These are phyloP conservation scores for Saccharomycopsis olivae DNA, from an alignment of 805 yeast genomes.

Conservation along the genomic window DNA sequence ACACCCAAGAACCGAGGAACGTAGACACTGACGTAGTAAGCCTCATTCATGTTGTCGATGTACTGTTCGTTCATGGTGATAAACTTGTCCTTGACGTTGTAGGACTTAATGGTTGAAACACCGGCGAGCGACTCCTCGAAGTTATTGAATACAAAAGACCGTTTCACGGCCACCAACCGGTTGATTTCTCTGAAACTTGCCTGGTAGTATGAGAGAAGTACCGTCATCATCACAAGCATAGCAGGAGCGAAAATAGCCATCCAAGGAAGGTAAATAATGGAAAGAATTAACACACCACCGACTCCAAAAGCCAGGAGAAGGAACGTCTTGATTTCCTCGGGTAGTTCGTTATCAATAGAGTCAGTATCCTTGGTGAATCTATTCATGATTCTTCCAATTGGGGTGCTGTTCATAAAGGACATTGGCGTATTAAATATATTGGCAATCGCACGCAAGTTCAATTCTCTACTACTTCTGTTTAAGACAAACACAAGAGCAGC, in stretches of 20 bases:
- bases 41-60: conserved; percentile 55
- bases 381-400: conserved; percentile 80
- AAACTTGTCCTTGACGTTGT: conserved; percentile 36
- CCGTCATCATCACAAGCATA: conserved; percentile 32
- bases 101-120: conserved; percentile 52
- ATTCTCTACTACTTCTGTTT: conserved; percentile 42
- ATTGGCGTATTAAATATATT: conserved; percentile 66
- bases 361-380: conserved; percentile 83
- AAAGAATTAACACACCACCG: conserved; percentile 51
- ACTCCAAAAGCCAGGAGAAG: conserved; percentile 40
- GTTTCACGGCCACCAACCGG: conserved; percentile 58
- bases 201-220: conserved; percentile 46
- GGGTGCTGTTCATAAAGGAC: conserved; percentile 75
- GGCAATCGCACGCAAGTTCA: conserved; percentile 52
- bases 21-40: conserved; percentile 50
- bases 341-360: conserved; percentile 65
- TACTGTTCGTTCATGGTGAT: conserved; percentile 31
- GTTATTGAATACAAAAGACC: conserved; percentile 61
- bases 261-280: conserved; percentile 67
- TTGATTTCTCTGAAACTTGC: conserved; percentile 68
- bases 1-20: conserved; percentile 67
- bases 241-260: conserved; percentile 54
- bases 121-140: conserved; percentile 67
- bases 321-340: conserved; percentile 55
- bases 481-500: conserved; percentile 38